phyloP scores from a whole-genome alignment of 495 filamentous ascomycete species.

The Aspergillus campestris region DNA sequence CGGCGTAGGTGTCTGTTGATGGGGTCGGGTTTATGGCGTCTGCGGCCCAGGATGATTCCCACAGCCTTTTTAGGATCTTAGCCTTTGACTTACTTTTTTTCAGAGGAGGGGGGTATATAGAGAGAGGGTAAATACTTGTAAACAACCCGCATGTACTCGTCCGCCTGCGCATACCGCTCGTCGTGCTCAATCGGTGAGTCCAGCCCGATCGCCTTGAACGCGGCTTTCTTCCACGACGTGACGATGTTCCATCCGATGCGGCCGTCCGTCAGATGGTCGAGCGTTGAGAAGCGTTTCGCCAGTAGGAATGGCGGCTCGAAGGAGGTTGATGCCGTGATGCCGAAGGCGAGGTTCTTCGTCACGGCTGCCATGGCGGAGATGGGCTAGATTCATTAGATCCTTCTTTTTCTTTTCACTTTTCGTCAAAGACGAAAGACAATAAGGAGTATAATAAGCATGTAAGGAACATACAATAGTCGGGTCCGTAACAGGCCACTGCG shows the following conservation, averaged over 20 bases:
- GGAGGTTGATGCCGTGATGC: constrained; percentile 44
- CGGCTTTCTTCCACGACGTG: constrained; percentile 51
- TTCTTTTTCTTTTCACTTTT: no score
- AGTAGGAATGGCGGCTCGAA: constrained; percentile 52
- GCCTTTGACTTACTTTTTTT: background rate
- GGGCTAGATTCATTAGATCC: constrained; percentile 17
- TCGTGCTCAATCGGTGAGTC: constrained; percentile 52
- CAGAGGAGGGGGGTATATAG: background rate
- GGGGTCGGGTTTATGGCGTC: constrained; percentile 43
- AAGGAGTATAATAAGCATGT: background rate
- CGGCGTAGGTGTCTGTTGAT: constrained; percentile 42
- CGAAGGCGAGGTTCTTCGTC: constrained; percentile 40
- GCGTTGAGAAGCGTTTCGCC: constrained; percentile 50
- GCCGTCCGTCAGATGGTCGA: constrained; percentile 55
- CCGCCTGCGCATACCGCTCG: constrained; percentile 50
- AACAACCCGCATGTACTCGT: constrained; percentile 51
- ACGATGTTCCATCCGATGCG: constrained; percentile 61
- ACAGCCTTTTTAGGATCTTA: constrained; percentile 33
- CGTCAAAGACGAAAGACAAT: background rate
- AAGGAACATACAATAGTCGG: constrained; percentile 41
- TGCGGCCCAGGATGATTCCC: constrained; percentile 53
- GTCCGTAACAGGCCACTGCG: constrained; percentile 52
- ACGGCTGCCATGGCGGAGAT: constrained; percentile 43
- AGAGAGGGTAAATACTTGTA: constrained; percentile 35
- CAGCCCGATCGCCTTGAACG: constrained; percentile 50